Evolutionary conservation across 352 stramenopile genomes (phyloP), one percentile per base, ranked within the genome.

Genomic region (Globisporangium canariense): DNA sequence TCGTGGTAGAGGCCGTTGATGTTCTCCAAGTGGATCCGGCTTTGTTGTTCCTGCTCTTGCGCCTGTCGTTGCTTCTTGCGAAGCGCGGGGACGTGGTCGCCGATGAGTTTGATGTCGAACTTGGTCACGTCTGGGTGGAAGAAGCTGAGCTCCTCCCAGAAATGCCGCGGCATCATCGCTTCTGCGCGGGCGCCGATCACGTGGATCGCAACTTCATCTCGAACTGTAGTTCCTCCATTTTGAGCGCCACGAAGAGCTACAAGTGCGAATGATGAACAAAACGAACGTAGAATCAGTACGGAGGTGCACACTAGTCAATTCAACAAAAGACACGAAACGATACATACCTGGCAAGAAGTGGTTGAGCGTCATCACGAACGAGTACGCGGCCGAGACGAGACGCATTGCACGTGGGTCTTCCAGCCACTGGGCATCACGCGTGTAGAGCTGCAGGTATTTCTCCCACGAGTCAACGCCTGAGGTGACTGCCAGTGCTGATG

Each of bases 111-210:
- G 25, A 93, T 79, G 13, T 73, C 56, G 38, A 90, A 79, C 2
- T 25, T 14, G 34, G 63, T 49, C 4, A 50, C 49, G 16, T 55
- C 40, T 2, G 75, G 71, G 58, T 84, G 63, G 32, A 87, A 72
- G 14, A 81, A 75, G 13, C 62, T 67, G 9, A 90, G 58, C 18
- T 89, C 81, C 28, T 86, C 70, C 84, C 84, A 93, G 18, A 93
- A 60, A 67, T 88, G 79, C 11, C 66, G 70, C 56, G 84, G 84
- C 81, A 91, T 90, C 66, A 77, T 89, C 2, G 84, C 84, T 69
- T 93, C 84, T 4, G 84, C 84, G 0, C 84, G 80, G 4, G 84
- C 84, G 43, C 84, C 84, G 25, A 93, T 62, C 20, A 93, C 72
- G 62, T 88, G 80, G 3, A 93, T 52, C 6, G 71, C 51, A 16